Conservation (phyloP, 163 green algal genomes). For the Prototheca stagnorum region DNA sequence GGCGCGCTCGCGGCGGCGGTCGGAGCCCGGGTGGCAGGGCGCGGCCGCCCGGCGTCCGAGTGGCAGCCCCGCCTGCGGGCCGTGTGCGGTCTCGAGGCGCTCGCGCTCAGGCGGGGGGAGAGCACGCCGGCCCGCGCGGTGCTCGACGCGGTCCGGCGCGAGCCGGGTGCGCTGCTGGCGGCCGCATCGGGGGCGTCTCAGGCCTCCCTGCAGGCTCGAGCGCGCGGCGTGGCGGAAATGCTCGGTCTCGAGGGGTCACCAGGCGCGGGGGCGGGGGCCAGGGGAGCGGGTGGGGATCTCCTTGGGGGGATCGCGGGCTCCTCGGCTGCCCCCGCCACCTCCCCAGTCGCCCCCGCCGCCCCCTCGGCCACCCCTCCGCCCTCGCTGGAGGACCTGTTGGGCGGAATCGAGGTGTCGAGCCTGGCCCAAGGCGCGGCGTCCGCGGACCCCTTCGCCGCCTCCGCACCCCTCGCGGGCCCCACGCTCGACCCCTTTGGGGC, state of each 20-base stretch:
- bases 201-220: slow-evolving; percentile 28
- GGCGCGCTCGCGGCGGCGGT: slow-evolving; percentile 44
- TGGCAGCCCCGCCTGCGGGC: slow-evolving; percentile 59
- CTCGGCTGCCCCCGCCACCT: too few relatives aligned
- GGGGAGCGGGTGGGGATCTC: background rate
- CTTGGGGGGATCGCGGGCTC: too few relatives aligned
- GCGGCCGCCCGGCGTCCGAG: background rate
- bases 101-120: slow-evolving; percentile 38
- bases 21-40: background rate
- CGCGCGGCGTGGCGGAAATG: slow-evolving; percentile 22
- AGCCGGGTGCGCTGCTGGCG: slow-evolving; percentile 25
- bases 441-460: too few relatives aligned
- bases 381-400: background rate
- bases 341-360: too few relatives aligned
- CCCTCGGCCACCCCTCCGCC: too few relatives aligned
- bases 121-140: slow-evolving; percentile 42
- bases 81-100: slow-evolving; percentile 52
- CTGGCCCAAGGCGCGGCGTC: too few relatives aligned
- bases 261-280: slow-evolving; percentile 4
- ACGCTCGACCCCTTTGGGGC: too few relatives aligned
- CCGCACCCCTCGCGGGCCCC: too few relatives aligned
- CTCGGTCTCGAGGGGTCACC: slow-evolving; percentile 14
- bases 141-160: slow-evolving; percentile 51
- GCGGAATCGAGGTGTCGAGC: background rate
- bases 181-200: slow-evolving; percentile 21